phyloP scores from a whole-genome alignment of 345 rosid species.

The Camelina sativa region DNA sequence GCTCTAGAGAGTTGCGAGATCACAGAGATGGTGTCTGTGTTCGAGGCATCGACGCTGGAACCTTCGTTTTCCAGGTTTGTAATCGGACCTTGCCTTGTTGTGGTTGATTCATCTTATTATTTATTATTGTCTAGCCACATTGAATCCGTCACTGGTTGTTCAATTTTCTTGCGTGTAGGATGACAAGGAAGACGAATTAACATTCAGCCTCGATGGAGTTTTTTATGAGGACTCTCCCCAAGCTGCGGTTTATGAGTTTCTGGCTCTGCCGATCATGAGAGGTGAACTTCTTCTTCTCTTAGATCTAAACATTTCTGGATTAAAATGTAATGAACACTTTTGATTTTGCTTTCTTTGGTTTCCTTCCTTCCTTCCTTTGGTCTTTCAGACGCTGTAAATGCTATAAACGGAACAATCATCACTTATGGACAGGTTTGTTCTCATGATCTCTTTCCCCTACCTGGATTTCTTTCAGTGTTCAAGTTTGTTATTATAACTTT shows the following conservation, averaged over 20 bases:
- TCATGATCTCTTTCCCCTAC: not conserved
- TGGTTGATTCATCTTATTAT: not conserved
- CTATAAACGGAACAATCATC: constrained; percentile 78
- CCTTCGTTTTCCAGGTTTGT: constrained; percentile 67
- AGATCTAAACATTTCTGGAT: not conserved
- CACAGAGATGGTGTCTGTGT: constrained; percentile 56
- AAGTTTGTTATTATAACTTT: not conserved
- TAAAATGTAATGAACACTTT: not conserved
- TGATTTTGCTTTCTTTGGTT: not conserved
- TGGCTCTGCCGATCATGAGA: constrained; percentile 68
- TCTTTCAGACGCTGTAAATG: constrained; percentile 65
- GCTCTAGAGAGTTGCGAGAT: constrained; percentile 64
- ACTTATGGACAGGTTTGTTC: constrained; percentile 80
- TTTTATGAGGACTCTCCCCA: constrained; percentile 65
- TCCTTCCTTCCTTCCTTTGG: constrained; percentile 7
- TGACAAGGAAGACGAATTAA: constrained; percentile 70
- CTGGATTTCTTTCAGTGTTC: constrained; percentile 1
- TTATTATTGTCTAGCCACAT: not conserved
- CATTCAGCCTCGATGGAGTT: constrained; percentile 66
- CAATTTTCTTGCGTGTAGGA: constrained; percentile 46
- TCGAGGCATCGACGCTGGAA: constrained; percentile 56
- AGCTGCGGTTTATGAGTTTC: constrained; percentile 67
- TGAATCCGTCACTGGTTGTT: constrained; percentile 3
- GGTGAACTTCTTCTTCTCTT: constrained; percentile 49
- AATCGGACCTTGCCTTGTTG: not conserved